Evolutionary conservation across 2,329 filamentous ascomycete genomes (phyloP), one percentile per base, ranked within the genome.

Genomic region (Scopulariopsis brevicaulis): DNA sequence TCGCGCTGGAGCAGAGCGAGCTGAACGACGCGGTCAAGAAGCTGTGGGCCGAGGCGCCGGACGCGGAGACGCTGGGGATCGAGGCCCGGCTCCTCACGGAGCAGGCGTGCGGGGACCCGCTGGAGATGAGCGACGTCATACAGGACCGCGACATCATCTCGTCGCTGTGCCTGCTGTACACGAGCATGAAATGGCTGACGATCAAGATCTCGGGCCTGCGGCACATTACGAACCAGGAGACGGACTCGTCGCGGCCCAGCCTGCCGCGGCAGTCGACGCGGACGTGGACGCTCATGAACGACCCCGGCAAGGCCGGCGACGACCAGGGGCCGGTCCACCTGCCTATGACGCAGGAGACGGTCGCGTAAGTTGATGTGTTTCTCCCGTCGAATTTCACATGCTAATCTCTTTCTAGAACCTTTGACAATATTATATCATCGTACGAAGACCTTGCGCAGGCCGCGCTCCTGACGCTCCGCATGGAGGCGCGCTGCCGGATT

Each of bases 141-240:
- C 86, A 88, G 51, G 92, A 97, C 66, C 85, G 89, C 28, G 95
- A 97, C 68, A 88, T 86, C 4, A 86, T 97, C 32, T 84, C 87
- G 51, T 87, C 87, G 4, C 75, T 99, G 4, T 96, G 92, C 64
- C 80, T 96, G 46, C 77, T 99, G 40, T 95, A 96, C 70, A 96
- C 92, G 55, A 96, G 92, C 74, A 96, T 97, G 90, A 94, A 95
- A 76, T 99, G 94, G 94, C 82, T 99, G 40, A 85, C 89, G 22
- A 86, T 86, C 64, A 94, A 93, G 72, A 84, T 96, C 50, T 76
- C 80, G n/a, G 79, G 89, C 59, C 78, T 99, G 57, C 83, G 94
- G 50, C 86, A 93, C 66, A 90, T 96, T 65, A 93, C 89, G 22
- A 78, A 81, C 56, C 84, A 87, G 60, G 84, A 89, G 53, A 81